Conservation (phyloP, 2,329 filamentous ascomycete genomes). For the Coccinonectria pachysandricola region DNA sequence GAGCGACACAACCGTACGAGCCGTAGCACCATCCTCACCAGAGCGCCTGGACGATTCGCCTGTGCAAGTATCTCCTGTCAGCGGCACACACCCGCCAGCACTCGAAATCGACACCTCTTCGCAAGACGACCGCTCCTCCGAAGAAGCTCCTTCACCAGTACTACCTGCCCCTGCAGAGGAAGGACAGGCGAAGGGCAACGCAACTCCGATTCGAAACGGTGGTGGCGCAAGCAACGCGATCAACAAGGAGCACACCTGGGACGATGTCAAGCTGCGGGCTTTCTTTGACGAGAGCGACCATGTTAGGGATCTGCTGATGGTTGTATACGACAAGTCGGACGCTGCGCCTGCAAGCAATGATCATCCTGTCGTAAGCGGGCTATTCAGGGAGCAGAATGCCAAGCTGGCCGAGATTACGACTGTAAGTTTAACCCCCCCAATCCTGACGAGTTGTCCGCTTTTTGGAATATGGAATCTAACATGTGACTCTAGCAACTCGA, state of each 20-base stretch:
- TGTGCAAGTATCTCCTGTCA: conserved; percentile 39
- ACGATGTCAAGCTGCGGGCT: conserved; percentile 70
- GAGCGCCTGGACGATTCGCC: conserved; percentile 58
- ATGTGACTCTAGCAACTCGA: conserved; percentile 58
- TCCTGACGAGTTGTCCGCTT: neutral
- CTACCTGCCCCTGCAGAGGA: conserved; percentile 42
- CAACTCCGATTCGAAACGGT: conserved; percentile 25
- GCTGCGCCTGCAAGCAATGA: conserved; percentile 70
- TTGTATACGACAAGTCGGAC: conserved; percentile 87
- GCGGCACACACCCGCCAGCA: conserved; percentile 47
- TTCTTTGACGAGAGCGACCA: conserved; percentile 88
- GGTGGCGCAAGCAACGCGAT: neutral
- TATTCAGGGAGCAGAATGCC: conserved; percentile 82
- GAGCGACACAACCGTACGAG: conserved; percentile 23
- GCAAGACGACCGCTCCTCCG: conserved; percentile 54
- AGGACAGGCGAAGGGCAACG: conserved; percentile 28
- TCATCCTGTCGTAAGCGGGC: conserved; percentile 68
- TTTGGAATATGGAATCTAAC: conserved; percentile 8
- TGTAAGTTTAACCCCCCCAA: conserved; percentile 32
- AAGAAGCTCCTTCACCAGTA: conserved; percentile 56
- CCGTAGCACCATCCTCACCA: conserved; percentile 16
- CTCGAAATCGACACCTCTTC: conserved; percentile 63
- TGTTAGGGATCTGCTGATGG: conserved; percentile 78
- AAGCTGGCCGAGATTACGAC: conserved; percentile 78
- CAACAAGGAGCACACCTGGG: conserved; percentile 54